A percentile compares a stretch with the other conserved stretches of the same genome.
phyloP scores from a whole-genome alignment of 2,329 filamentous ascomycete species.

The Stachybotrys chlorohalonatus region DNA sequence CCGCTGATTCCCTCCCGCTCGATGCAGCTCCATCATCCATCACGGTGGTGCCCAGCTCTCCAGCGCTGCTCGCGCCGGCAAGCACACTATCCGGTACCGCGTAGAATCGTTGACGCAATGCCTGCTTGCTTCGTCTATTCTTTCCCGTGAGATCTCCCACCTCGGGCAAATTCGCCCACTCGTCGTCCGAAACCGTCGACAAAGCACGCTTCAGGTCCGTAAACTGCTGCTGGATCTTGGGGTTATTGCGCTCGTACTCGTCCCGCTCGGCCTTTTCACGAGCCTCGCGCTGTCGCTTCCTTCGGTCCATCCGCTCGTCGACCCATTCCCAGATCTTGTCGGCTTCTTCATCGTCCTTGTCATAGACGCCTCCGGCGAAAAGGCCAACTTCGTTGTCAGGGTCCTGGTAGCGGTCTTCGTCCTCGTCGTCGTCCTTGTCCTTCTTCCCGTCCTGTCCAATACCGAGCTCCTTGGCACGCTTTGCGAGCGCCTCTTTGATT shows the following conservation, averaged over 20 bases:
- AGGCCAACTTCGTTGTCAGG: constrained; percentile 95
- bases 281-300: constrained; percentile 86
- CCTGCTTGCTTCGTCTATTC: constrained; percentile 77
- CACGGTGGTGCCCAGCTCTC: constrained; percentile 82
- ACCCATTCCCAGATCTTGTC: constrained; percentile 93
- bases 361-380: constrained; percentile 91
- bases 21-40: constrained; percentile 61
- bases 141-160: constrained; percentile 95
- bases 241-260: constrained; percentile 94
- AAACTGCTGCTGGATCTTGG: constrained; percentile 97
- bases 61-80: constrained; percentile 70
- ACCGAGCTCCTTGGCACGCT: constrained; percentile 80
- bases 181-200: constrained; percentile 81
- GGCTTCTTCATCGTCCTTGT: constrained; percentile 95
- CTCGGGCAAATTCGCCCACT: constrained; percentile 93
- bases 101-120: constrained; percentile 78
- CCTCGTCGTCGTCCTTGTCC: constrained; percentile 62
- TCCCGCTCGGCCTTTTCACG: constrained; percentile 86
- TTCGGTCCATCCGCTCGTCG: constrained; percentile 92
- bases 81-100: constrained; percentile 95
- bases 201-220: constrained; percentile 89
- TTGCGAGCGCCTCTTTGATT: constrained; percentile 94
- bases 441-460: constrained; percentile 58
- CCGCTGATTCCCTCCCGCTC: constrained; percentile 37
- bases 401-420: constrained; percentile 81